These are phyloP conservation scores for Solanum bukasovii DNA, from an alignment of 257 asterid genomes.

Conservation along the genomic window DNA sequence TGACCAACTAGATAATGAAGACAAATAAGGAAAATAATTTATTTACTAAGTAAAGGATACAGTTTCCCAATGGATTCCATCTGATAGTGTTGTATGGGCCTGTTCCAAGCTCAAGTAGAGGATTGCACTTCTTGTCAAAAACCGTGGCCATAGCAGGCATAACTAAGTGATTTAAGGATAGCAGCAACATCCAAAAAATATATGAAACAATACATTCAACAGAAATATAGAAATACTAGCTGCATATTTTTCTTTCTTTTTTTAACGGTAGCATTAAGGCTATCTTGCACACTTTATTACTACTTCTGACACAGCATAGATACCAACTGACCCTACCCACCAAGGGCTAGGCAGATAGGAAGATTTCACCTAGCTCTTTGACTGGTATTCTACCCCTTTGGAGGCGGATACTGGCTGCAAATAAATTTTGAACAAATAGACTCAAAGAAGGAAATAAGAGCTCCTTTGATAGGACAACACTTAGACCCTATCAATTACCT, in stretches of 20 bases:
- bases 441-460: neutral
- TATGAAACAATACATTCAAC: neutral
- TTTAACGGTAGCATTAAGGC: neutral
- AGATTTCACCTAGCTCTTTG: neutral
- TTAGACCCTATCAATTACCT: neutral
- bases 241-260: neutral
- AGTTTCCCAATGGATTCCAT: slow-evolving; percentile 96
- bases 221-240: neutral
- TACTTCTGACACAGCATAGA: neutral
- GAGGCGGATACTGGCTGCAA: neutral
- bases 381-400: neutral
- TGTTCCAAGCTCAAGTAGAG: slow-evolving; percentile 84
- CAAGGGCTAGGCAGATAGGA: neutral
- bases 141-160: slow-evolving; percentile 98
- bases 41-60: slow-evolving; percentile 56
- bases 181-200: neutral
- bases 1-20: neutral
- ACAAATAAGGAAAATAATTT: neutral
- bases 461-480: neutral
- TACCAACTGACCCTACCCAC: neutral
- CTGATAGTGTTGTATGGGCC: slow-evolving; percentile 93
- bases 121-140: slow-evolving; percentile 88
- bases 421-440: neutral
- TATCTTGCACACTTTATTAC: neutral
- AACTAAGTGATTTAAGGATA: slow-evolving; percentile 63